These are phyloP conservation scores for Salisapilia sapeloensis DNA, from an alignment of 352 stramenopile species.

Conservation along the genomic window DNA sequence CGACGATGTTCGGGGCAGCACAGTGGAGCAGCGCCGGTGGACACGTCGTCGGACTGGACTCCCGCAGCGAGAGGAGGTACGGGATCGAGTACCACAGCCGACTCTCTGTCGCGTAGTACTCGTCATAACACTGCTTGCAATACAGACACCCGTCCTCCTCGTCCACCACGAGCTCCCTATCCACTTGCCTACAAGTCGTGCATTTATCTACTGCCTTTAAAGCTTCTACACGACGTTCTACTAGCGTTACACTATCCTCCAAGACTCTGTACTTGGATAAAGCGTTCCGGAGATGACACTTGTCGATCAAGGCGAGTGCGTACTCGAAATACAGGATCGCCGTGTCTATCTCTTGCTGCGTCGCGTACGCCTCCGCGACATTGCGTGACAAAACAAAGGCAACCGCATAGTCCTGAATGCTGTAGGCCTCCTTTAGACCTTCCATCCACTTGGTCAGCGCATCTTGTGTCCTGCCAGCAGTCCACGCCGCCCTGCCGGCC, in stretches of 20 bases:
- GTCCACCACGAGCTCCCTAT: constrained; percentile 23
- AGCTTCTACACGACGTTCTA: constrained; percentile 2
- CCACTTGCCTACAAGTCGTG: constrained; percentile 2
- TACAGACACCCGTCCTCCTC: constrained; percentile 48
- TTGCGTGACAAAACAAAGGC: constrained; percentile 60
- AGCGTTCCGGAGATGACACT: constrained; percentile 10
- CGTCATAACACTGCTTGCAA: constrained; percentile 44
- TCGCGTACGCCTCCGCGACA: constrained; percentile 23
- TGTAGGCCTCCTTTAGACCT: constrained; percentile 26
- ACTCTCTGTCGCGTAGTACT: constrained; percentile 46
- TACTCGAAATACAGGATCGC: constrained; percentile 23
- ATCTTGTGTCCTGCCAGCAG: constrained; percentile 10
- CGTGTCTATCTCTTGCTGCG: constrained; percentile 9
- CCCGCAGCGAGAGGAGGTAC: too few relatives aligned
- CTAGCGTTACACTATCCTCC: constrained; percentile 8
- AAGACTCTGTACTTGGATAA: constrained; percentile 9
- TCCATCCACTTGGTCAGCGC: constrained; percentile 30
- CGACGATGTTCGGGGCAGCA: too few relatives aligned
- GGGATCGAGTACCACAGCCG: too few relatives aligned
- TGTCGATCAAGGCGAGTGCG: constrained; percentile 22
- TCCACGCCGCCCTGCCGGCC: constrained; percentile 15
- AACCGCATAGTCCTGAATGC: constrained; percentile 19
- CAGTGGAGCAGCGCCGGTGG: too few relatives aligned
- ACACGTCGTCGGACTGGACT: too few relatives aligned
- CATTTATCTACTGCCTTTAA: background rate